Percentiles rank a stretch among this genome's conserved stretches.
Conservation (phyloP, 169 alveolate genomes). For the Plasmodium cynomolgi region DNA sequence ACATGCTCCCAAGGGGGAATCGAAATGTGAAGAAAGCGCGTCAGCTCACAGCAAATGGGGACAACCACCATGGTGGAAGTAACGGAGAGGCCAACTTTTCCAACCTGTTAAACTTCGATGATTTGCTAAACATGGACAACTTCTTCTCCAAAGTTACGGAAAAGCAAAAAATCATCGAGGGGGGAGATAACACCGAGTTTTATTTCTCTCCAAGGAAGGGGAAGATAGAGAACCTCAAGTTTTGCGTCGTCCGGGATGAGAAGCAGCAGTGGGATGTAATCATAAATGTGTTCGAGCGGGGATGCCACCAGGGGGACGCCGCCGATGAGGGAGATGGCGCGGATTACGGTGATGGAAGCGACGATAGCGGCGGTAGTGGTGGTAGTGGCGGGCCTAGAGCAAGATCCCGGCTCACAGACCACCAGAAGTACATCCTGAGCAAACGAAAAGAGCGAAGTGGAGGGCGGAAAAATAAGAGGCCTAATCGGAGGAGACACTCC, state of each 20-base stretch:
- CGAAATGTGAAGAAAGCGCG: conserved; percentile 11
- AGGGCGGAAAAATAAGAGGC: background rate
- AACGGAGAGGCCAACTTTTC: background rate
- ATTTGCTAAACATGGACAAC: conserved; percentile 39
- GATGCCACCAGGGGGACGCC: background rate
- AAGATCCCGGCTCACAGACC: background rate
- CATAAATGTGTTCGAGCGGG: conserved; percentile 81
- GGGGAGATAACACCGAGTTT: conserved; percentile 77
- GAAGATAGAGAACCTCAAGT: conserved; percentile 79
- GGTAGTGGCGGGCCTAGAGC: background rate
- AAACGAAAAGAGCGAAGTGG: background rate
- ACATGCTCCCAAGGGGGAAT: background rate
- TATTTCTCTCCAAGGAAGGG: conserved; percentile 74
- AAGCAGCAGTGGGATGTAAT: conserved; percentile 90
- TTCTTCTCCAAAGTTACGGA: conserved; percentile 54
- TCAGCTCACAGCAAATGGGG: background rate
- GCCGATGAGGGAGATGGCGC: background rate
- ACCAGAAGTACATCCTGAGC: background rate
- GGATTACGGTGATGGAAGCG: background rate
- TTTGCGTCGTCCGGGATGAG: conserved; percentile 81
- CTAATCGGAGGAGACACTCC: background rate
- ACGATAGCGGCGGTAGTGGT: background rate
- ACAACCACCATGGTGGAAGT: background rate
- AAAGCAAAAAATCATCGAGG: conserved; percentile 77
- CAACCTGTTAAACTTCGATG: conserved; percentile 35